Base-by-base conservation (phyloP, 495 filamentous ascomycete genomes). In the Amphirosellinia nigrospora region DNA sequence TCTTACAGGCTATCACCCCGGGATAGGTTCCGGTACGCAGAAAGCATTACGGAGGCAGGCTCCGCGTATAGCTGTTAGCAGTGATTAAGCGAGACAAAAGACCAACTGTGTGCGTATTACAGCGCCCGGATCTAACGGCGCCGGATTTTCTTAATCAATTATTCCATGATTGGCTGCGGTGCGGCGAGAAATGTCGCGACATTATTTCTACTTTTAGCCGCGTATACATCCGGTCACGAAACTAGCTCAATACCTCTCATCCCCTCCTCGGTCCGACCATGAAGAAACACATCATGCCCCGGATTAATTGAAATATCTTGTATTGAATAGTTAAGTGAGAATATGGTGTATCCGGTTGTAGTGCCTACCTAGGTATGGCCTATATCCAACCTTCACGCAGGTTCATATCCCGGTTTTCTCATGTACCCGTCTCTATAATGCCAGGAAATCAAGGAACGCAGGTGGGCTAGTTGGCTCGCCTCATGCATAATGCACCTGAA, bases 221-320 rank as follows among this genome's bases (percentile, higher is more conserved):
- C 26, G n/a, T 23, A 61, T 39, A 61, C 58, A 61, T 41, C 60
- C 60, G 28, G 9, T 26, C 26, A 19, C 21, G 23, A 48, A 43
- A 63, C 13, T 46, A 45, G 60, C 60, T 63, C 39, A 63, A 63
- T 30, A 26, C 36, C 21, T 61, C 58, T 61, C 58, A 61, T 41
- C 36, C n/a, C 36, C 23, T 63, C 26, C 26, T n/a, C 23, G 26
- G 59, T n/a, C 39, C 59, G 3, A 62, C 38, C 39, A 46, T 5
- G 13, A 46, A 21, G 23, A n/a, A 46, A 43, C 7, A 36, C 4
- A 58, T 36, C 23, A 3, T 63, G 26, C 38, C 36, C 41, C 19
- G 23, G 23, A 39, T 45, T 34, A 10, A 46, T 28, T 32, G 26
- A 63, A 63, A 28, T 32, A 21, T 16, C 39, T 46, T 46, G 26